Conservation (phyloP, 495 filamentous ascomycete species). For the Neurospora sp. region DNA sequence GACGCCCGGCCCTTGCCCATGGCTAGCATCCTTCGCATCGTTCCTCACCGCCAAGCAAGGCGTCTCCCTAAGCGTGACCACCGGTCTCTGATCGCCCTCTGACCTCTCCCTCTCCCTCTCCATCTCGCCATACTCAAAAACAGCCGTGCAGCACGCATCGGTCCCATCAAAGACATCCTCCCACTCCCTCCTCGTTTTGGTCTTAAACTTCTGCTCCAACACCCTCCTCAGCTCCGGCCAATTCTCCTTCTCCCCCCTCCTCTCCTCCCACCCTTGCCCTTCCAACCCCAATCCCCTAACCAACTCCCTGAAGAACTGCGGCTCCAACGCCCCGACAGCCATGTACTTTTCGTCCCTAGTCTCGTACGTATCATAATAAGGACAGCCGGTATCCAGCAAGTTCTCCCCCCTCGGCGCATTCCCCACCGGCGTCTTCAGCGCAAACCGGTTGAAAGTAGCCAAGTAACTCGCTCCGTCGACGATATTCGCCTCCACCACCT, state of each 20-base stretch:
- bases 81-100: slow-evolving; percentile 64
- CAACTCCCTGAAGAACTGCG: slow-evolving; percentile 66
- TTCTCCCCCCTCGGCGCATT: slow-evolving; percentile 58
- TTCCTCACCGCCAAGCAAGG: slow-evolving; percentile 48
- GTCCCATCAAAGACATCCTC: slow-evolving; percentile 75
- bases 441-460: slow-evolving; percentile 62
- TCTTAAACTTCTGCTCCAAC: slow-evolving; percentile 56
- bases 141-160: slow-evolving; percentile 86
- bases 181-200: slow-evolving; percentile 73
- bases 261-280: slow-evolving; percentile 40
- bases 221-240: slow-evolving; percentile 55
- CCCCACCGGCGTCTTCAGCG: slow-evolving; percentile 49
- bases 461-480: slow-evolving; percentile 79
- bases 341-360: slow-evolving; percentile 75
- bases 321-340: slow-evolving; percentile 85
- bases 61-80: slow-evolving; percentile 57
- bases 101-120: slow-evolving; percentile 37
- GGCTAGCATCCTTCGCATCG: slow-evolving; percentile 19
- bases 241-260: slow-evolving; percentile 43
- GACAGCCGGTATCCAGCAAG: slow-evolving; percentile 70
- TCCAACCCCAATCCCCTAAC: slow-evolving; percentile 53
- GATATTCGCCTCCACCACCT: slow-evolving; percentile 94
- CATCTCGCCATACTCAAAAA: slow-evolving; percentile 65
- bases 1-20: slow-evolving; percentile 40
- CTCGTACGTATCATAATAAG: slow-evolving; percentile 81